Base-by-base conservation (phyloP, 176 grass and related monocot species). In the Hyparrhenia diplandra region DNA sequence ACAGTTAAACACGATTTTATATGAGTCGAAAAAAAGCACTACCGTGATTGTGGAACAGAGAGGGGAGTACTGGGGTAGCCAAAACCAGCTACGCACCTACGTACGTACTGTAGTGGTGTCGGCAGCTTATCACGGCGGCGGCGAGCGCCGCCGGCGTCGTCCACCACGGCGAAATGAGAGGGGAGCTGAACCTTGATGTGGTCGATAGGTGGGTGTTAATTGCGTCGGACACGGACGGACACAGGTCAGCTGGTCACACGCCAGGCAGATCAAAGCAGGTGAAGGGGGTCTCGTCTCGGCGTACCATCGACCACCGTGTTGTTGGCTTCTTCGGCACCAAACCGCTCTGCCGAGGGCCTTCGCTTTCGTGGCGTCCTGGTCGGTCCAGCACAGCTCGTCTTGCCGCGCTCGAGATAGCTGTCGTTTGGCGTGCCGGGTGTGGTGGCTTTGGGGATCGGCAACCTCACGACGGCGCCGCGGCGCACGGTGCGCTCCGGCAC, bases 161-260 rank as follows among this genome's bases (percentile, higher is more conserved):
- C 74, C 74, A 42, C 74, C 74, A 42, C 11, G 52, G 69, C 24
- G 36, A 40, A 41, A 65, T 8, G 47, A 16, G 46, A 14, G 9
- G 13, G 23, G 25, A 8, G n/a, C 16, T 0, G 32, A n/a, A n/a
- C n/a, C n/a, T n/a, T n/a, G 20, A 30, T 17, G 31, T 32, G 21
- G 58, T 46, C 4, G 78, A 60, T 24, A 51, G 25, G 86, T 36
- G 68, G 18, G 42, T 30, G 46, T 69, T 80, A 17, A 79, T 73
- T 73, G 3, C 67, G 21, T 12, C 67, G 20, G 52, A 23, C 45
- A 3, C 45, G 1, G 45, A 47, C 14, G 2, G 14, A 40, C 8
- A 40, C 49, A 52, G 49, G 49, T 52, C 46, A 49, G 46, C 46
- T 49, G 46, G 46, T 16, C 45, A 42, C 41, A 16, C 41, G 41